Base-by-base conservation (phyloP, 495 filamentous ascomycete genomes). In the Oidiodendron maius region DNA sequence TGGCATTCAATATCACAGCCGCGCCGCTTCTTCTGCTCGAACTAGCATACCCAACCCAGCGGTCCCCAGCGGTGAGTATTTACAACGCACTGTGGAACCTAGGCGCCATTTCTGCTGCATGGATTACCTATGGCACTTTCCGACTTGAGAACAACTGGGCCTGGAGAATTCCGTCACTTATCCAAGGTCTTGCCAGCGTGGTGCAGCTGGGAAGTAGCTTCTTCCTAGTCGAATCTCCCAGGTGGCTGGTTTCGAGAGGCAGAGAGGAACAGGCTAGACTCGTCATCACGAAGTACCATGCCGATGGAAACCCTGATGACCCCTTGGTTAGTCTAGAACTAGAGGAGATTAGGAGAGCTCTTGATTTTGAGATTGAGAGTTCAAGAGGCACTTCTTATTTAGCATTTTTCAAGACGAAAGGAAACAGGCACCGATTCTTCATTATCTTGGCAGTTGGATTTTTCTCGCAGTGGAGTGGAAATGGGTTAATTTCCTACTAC, bases 391-490 rank as follows among this genome's bases (percentile, higher is more conserved):
- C 50, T 21, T 42, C 36, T 6, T 77, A 74, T 57, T 3, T 61
- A 28, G 81, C 85, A 51, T 80, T 87, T 67, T 66, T 87, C 69
- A 65, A 64, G 39, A 85, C 83, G 47, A 76, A 74, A 61, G 83
- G 84, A 48, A 89, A 87, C 67, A 74, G 80, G 4, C 78, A 79
- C 55, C 74, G 82, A 20, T 58, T 85, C 4, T 51, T 64, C 40
- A 65, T 86, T 21, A 71, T 80, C 25, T 59, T 81, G 26, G 71
- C 72, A 17, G 65, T 81, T 22, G 80, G 80, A 51, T 58, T 81
- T 55, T 77, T 82, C 65, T 78, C 78, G 13, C 83, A 87, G 67
- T 85, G 77, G 71, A 80, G 77, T 40, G 83, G 82, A 44, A 85
- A 86, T 55, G 75, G 74, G 42, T 73, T 82, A 37, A 75, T 82